A percentile compares a stretch with the other conserved stretches of the same genome.
Evolutionary conservation across 2,329 filamentous ascomycete genomes (phyloP).

Genomic region (Periconia sp.): DNA sequence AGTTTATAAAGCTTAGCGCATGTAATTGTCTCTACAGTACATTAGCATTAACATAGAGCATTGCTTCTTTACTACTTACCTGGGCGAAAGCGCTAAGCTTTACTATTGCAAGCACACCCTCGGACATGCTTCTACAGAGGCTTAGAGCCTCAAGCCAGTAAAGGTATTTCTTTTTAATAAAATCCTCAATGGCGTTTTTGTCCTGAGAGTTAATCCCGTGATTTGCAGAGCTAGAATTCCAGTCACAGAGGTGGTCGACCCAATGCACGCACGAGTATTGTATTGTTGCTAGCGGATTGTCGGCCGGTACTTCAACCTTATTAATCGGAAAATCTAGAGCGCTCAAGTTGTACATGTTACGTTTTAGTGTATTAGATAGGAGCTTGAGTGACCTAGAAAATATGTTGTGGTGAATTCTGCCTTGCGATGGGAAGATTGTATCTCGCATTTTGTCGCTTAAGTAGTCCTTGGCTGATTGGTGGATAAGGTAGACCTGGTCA

Average conservation of each 20-base stretch:
- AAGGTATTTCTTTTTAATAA: slow-evolving; percentile 10
- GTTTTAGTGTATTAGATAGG: slow-evolving; percentile 19
- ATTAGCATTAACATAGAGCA: background rate
- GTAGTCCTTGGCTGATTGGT: slow-evolving; percentile 53
- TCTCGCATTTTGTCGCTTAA: slow-evolving; percentile 28
- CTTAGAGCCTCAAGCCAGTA: slow-evolving; percentile 10
- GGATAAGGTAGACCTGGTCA: slow-evolving; percentile 15
- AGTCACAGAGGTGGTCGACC: slow-evolving; percentile 36
- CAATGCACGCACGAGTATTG: too few species aligned
- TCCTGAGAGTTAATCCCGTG: slow-evolving; percentile 2
- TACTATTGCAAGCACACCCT: background rate
- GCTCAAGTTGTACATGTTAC: slow-evolving; percentile 28
- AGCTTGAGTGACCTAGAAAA: slow-evolving; percentile 36
- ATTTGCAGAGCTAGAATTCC: slow-evolving; percentile 2
- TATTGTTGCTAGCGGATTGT: background rate
- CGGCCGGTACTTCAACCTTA: background rate
- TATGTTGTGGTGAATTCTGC: slow-evolving; percentile 10
- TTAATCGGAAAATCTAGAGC: slow-evolving; percentile 1
- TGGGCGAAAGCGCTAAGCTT: background rate
- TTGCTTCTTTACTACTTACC: background rate
- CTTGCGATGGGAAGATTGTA: slow-evolving; percentile 34
- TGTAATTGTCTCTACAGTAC: background rate
- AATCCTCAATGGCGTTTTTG: slow-evolving; percentile 9
- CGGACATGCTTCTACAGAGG: slow-evolving; percentile 31
- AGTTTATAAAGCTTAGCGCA: background rate